Conservation (phyloP, 2,329 filamentous ascomycete species). For the Xylaria hypoxylon region DNA sequence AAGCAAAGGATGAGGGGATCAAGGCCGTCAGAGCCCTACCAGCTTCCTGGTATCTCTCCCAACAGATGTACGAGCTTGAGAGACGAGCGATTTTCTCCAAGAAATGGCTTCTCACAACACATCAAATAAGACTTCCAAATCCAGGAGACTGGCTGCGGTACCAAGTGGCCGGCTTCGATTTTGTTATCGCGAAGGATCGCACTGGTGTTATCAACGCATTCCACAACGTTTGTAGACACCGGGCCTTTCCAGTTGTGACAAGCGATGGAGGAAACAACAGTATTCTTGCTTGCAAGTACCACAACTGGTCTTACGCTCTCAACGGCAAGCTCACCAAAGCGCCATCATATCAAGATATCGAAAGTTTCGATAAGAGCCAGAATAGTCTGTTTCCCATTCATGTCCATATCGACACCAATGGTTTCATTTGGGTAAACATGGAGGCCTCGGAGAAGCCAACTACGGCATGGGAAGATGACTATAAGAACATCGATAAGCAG, state of each 20-base stretch:
- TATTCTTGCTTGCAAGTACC: constrained; percentile 70
- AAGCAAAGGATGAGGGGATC: constrained; percentile 18
- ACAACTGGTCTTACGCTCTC: constrained; percentile 72
- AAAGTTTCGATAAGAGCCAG: constrained; percentile 66
- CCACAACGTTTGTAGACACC: constrained; percentile 72
- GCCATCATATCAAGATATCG: constrained; percentile 66
- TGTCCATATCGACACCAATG: constrained; percentile 63
- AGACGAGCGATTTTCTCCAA: constrained; percentile 67
- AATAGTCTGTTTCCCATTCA: constrained; percentile 69
- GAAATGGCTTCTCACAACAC: constrained; percentile 67
- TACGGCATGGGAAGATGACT: constrained; percentile 63
- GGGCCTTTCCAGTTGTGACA: constrained; percentile 69
- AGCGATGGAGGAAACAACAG: constrained; percentile 62
- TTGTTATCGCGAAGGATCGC: constrained; percentile 39
- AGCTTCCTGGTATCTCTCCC: constrained; percentile 63
- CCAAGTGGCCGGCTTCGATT: constrained; percentile 37
- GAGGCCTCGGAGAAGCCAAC: constrained; percentile 60
- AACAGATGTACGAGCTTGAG: constrained; percentile 68
- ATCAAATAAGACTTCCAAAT: constrained; percentile 46
- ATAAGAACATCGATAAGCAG: constrained; percentile 37
- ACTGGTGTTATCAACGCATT: constrained; percentile 56
- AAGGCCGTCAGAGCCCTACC: constrained; percentile 53
- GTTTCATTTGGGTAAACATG: constrained; percentile 71
- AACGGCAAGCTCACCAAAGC: constrained; percentile 70
- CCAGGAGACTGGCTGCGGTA: constrained; percentile 40